These are phyloP conservation scores for Cadophora malorum DNA, from an alignment of 2,329 filamentous ascomycete genomes.

Conservation along the genomic window DNA sequence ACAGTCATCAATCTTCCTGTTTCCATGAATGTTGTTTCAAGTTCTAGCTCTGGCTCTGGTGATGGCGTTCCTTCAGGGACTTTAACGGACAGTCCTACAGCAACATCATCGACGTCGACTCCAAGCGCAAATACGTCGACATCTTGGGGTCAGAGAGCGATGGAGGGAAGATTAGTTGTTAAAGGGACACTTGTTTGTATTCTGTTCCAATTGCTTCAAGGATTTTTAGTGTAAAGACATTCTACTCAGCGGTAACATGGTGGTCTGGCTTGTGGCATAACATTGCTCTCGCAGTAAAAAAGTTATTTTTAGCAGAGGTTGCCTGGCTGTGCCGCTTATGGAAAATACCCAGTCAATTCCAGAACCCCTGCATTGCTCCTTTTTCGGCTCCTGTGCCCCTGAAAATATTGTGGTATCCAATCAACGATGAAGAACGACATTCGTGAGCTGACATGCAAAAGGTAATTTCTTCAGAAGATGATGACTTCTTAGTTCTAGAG, in stretches of 20 bases:
- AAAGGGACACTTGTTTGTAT: not conserved
- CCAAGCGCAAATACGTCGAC: not conserved
- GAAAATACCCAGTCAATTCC: not conserved
- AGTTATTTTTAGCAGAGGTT: not conserved
- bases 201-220: not conserved
- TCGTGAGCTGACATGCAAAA: not conserved
- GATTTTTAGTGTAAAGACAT: not conserved
- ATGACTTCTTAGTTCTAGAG: not conserved
- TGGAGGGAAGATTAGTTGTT: not conserved
- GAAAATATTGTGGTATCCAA: not conserved
- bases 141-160: conserved; percentile 1
- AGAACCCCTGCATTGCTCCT: not conserved
- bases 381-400: not conserved
- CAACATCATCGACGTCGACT: not conserved
- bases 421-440: not conserved
- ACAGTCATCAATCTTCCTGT: not conserved
- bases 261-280: too few relatives aligned
- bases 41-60: not conserved
- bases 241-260: too few relatives aligned
- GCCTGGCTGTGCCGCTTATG: not conserved
- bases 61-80: not conserved
- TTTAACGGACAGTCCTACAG: not conserved
- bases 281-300: too few relatives aligned
- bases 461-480: not conserved
- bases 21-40: not conserved